These are phyloP conservation scores for Tolypocladium ovalisporum DNA, from an alignment of 2,329 filamentous ascomycete species.

Conservation along the genomic window DNA sequence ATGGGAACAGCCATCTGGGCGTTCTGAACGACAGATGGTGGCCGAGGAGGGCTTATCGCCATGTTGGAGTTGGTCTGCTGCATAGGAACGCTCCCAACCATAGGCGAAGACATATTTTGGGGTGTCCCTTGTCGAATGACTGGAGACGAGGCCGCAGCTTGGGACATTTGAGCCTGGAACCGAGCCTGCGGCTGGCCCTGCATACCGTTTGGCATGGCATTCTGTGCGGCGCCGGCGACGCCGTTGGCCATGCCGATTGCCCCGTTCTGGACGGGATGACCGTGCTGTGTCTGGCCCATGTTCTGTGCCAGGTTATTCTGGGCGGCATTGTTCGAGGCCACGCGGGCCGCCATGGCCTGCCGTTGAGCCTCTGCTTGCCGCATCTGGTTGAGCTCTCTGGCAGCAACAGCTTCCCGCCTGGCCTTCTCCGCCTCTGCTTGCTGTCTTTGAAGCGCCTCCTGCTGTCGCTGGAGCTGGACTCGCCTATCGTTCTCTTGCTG, in stretches of 20 bases:
- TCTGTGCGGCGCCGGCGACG: slow-evolving; percentile 15
- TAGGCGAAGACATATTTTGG: slow-evolving; percentile 54
- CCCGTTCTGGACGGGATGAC: slow-evolving; percentile 25
- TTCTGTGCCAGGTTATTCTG: slow-evolving; percentile 16
- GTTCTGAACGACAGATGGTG: slow-evolving; percentile 54
- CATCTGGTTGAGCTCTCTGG: slow-evolving; percentile 21
- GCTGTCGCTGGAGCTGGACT: slow-evolving; percentile 33
- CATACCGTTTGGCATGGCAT: slow-evolving; percentile 27
- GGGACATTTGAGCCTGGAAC: slow-evolving; percentile 46
- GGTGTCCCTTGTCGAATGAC: slow-evolving; percentile 52
- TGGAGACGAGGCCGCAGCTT: slow-evolving; percentile 58
- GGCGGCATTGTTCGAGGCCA: background rate
- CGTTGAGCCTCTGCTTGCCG: slow-evolving; percentile 25
- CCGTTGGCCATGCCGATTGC: slow-evolving; percentile 29
- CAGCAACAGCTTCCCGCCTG: slow-evolving; percentile 22
- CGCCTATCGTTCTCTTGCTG: slow-evolving; percentile 49
- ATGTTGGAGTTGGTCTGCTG: slow-evolving; percentile 56
- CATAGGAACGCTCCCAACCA: slow-evolving; percentile 52
- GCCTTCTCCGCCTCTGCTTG: slow-evolving; percentile 32
- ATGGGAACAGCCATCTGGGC: slow-evolving; percentile 48
- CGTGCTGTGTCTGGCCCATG: slow-evolving; percentile 19
- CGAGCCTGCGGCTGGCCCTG: slow-evolving; percentile 30
- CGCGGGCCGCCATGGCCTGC: slow-evolving; percentile 19
- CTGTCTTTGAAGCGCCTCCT: slow-evolving; percentile 33
- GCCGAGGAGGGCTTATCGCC: slow-evolving; percentile 56